A percentile compares a stretch with the other conserved stretches of the same genome.
Evolutionary conservation across 1,139 yeast genomes (phyloP).

Genomic region (Kurtzmaniella quercitrusa): DNA sequence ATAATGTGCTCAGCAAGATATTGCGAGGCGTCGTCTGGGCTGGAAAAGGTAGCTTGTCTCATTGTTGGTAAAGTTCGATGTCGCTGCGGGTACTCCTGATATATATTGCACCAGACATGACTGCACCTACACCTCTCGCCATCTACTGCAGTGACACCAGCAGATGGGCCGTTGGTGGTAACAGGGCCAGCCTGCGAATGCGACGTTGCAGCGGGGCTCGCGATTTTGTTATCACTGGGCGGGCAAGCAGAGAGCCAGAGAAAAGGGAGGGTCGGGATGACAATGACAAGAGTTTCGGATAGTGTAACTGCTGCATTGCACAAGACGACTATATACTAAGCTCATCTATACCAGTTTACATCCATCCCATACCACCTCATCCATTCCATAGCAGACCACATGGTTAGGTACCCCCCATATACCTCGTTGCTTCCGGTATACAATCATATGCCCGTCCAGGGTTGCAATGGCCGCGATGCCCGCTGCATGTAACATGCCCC

Average conservation of each 20-base stretch:
- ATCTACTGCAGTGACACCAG: background rate
- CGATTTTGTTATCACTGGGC: too few relatives aligned
- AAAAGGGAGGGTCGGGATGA: too few relatives aligned
- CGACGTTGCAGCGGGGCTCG: background rate
- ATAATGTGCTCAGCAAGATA: slow-evolving; percentile 50
- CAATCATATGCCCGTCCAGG: background rate
- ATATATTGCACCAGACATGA: background rate
- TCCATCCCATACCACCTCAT: too few relatives aligned
- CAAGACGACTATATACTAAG: too few relatives aligned
- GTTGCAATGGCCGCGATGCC: background rate
- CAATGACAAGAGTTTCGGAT: too few relatives aligned
- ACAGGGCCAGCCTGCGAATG: background rate
- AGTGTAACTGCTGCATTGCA: too few relatives aligned
- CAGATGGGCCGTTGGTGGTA: background rate
- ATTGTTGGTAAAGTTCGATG: slow-evolving; percentile 11
- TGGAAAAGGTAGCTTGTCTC: slow-evolving; percentile 40
- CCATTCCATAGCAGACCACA: too few relatives aligned
- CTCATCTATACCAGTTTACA: too few relatives aligned
- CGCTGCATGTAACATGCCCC: slow-evolving; percentile 2
- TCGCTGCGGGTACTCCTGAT: background rate
- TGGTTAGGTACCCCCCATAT: background rate
- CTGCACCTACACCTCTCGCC: background rate
- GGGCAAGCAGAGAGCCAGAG: too few relatives aligned
- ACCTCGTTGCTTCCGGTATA: background rate
- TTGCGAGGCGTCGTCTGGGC: slow-evolving; percentile 42